phyloP scores from a whole-genome alignment of 768 basidiomycete species.

The Pleurotus eryngii region DNA sequence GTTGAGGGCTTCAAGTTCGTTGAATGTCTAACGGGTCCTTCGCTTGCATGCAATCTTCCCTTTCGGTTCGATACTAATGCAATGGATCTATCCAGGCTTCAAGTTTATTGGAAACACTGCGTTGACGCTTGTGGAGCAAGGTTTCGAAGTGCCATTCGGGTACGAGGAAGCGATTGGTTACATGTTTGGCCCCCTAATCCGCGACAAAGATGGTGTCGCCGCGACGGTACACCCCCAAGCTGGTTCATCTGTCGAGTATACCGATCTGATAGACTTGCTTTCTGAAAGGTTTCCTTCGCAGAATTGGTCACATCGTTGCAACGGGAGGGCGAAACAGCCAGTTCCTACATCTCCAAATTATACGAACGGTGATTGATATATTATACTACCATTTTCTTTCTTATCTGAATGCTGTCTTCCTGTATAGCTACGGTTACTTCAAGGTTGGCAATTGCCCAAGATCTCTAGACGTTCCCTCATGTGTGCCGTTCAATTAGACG shows the following conservation, averaged over 20 bases:
- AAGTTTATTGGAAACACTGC: constrained; percentile 90
- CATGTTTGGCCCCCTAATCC: constrained; percentile 77
- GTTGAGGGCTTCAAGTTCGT: constrained; percentile 79
- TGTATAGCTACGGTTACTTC: constrained; percentile 70
- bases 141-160: constrained; percentile 74
- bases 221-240: constrained; percentile 52
- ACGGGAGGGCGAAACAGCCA: constrained; percentile 49
- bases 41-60: constrained; percentile 7
- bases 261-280: background rate
- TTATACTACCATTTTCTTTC: background rate
- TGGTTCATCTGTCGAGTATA: background rate
- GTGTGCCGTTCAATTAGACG: constrained; percentile 38
- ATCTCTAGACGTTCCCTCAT: too few species aligned
- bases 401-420: background rate
- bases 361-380: constrained; percentile 47
- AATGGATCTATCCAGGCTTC: constrained; percentile 52
- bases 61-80: constrained; percentile 5
- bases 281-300: constrained; percentile 58
- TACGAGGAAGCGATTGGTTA: constrained; percentile 94
- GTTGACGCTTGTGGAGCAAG: constrained; percentile 56
- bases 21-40: constrained; percentile 78
- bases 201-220: constrained; percentile 87
- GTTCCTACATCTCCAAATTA: constrained; percentile 55
- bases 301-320: constrained; percentile 58
- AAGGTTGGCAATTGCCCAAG: constrained; percentile 38